These are phyloP conservation scores for Ogataea hybrid DNA, from an alignment of 1,139 yeast species.

Conservation along the genomic window DNA sequence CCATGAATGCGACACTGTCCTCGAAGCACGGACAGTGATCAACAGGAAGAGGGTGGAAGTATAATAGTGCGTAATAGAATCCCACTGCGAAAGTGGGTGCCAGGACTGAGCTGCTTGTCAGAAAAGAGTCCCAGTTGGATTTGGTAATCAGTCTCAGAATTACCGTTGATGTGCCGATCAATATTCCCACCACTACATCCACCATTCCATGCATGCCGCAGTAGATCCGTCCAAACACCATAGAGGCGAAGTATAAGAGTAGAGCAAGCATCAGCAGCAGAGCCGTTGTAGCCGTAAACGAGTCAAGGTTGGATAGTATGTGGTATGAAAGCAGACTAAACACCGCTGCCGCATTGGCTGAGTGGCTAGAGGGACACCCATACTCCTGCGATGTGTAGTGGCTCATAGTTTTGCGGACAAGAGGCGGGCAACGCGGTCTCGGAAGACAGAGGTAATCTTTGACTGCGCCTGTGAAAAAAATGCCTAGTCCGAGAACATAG, in stretches of 20 bases:
- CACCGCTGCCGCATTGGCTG: constrained; percentile 89
- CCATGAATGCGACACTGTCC: constrained; percentile 91
- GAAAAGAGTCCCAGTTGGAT: constrained; percentile 39
- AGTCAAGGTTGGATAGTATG: constrained; percentile 21
- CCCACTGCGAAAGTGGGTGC: constrained; percentile 42
- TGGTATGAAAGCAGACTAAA: constrained; percentile 46
- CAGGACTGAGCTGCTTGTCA: constrained; percentile 27
- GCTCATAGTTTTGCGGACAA: constrained; percentile 85
- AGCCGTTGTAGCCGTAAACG: neutral
- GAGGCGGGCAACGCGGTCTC: constrained; percentile 89
- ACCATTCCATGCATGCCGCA: constrained; percentile 98
- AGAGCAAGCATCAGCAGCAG: constrained; percentile 19
- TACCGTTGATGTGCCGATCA: constrained; percentile 56
- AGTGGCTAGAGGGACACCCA: constrained; percentile 92
- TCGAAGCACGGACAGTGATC: constrained; percentile 97
- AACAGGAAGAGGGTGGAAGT: constrained; percentile 79
- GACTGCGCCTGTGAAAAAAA: constrained; percentile 69
- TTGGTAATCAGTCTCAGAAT: constrained; percentile 41
- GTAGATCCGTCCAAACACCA: constrained; percentile 79
- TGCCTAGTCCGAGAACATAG: constrained; percentile 79
- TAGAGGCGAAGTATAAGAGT: constrained; percentile 56
- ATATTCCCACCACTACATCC: constrained; percentile 66
- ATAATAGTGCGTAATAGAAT: constrained; percentile 43
- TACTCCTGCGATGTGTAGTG: constrained; percentile 89
- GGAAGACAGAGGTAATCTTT: constrained; percentile 91